phyloP scores from a whole-genome alignment of 2,329 filamentous ascomycete genomes.

The Colletotrichum sp. region DNA sequence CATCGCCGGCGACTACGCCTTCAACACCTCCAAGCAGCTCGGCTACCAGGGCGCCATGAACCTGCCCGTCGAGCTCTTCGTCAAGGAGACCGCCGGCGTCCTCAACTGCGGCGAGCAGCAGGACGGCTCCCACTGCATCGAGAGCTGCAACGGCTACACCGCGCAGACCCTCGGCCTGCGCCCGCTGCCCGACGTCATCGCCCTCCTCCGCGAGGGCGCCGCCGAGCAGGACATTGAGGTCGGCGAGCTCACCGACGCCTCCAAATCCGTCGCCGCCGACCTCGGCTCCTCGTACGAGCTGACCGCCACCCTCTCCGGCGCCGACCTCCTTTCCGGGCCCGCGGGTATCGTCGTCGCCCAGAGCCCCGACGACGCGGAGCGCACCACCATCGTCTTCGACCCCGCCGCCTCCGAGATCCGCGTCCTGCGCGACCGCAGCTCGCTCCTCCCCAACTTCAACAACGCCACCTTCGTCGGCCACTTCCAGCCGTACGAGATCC shows the following conservation, averaged over 20 bases:
- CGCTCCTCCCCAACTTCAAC: conserved; percentile 20
- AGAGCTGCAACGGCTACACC: conserved; percentile 3
- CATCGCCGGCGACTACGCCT: neutral
- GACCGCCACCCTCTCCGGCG: conserved; percentile 11
- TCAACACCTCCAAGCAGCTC: conserved; percentile 13
- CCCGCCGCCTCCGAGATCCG: neutral
- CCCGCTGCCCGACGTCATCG: conserved; percentile 14
- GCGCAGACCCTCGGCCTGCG: conserved; percentile 21
- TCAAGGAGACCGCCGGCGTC: conserved; percentile 20
- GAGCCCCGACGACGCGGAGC: conserved; percentile 19
- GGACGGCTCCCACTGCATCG: conserved; percentile 17
- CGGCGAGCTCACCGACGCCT: conserved; percentile 2
- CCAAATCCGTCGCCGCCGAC: neutral
- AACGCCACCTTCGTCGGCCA: conserved; percentile 18
- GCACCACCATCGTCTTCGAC: conserved; percentile 19
- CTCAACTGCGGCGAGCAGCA: conserved; percentile 15
- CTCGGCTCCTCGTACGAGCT: conserved; percentile 20
- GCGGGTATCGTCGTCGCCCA: conserved; percentile 18
- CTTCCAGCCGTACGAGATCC: conserved; percentile 18
- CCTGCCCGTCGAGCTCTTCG: conserved; percentile 19
- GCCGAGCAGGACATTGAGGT: neutral
- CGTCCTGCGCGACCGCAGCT: conserved; percentile 17
- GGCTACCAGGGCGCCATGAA: conserved; percentile 21
- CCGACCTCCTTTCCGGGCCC: neutral
- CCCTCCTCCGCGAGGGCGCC: conserved; percentile 17